Evolutionary conservation across 2,329 filamentous ascomycete genomes (phyloP).

Genomic region (Paecilomyces fulvus): DNA sequence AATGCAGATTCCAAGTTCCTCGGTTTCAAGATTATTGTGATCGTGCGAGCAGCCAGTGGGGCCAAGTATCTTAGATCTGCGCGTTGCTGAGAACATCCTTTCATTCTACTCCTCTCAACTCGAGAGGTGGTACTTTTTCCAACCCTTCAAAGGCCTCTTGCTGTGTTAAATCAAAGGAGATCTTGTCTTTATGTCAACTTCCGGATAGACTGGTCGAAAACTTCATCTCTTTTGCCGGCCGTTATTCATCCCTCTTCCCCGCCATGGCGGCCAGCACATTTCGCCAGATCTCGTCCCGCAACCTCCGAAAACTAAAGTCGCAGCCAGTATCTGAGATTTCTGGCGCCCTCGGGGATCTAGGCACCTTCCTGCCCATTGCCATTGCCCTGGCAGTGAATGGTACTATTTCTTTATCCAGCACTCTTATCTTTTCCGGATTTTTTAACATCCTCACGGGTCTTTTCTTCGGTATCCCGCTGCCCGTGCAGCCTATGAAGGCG

Average conservation of each 20-base stretch:
- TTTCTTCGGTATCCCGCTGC: slow-evolving; percentile 78
- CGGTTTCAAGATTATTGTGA: not conserved
- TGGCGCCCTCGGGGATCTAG: slow-evolving; percentile 79
- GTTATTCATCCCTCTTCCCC: not conserved
- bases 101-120: not conserved
- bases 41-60: not conserved
- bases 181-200: not conserved
- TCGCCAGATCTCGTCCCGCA: slow-evolving; percentile 34
- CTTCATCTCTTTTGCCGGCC: not conserved
- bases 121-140: not conserved
- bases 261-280: slow-evolving; percentile 18
- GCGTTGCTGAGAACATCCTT: not conserved
- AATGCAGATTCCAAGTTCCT: not conserved
- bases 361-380: slow-evolving; percentile 81
- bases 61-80: not conserved
- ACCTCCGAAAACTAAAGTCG: slow-evolving; percentile 47
- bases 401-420: slow-evolving; percentile 73
- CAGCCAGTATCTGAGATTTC: slow-evolving; percentile 69
- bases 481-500: slow-evolving; percentile 84
- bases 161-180: not conserved
- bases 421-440: slow-evolving; percentile 77
- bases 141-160: not conserved
- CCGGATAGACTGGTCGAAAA: not conserved
- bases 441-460: slow-evolving; percentile 79
- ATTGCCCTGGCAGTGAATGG: slow-evolving; percentile 71